A percentile compares a stretch with the other conserved stretches of the same genome.
phyloP scores from a whole-genome alignment of 2,329 filamentous ascomycete species.

The Hymenoscyphus infarciens region DNA sequence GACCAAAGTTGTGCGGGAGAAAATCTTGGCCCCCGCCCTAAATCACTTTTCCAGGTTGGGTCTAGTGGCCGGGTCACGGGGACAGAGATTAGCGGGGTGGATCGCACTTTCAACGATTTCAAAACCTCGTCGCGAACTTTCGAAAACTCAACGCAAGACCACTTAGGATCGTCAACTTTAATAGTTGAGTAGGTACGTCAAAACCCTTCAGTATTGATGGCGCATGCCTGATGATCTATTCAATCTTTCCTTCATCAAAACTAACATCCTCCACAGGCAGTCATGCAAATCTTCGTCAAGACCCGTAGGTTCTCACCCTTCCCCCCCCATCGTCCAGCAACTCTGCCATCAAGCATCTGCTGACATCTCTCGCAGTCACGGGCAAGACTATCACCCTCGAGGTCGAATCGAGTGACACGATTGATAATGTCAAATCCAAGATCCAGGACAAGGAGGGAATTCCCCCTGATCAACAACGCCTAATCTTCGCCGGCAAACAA shows the following conservation, averaged over 20 bases:
- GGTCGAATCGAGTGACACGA: constrained; percentile 99
- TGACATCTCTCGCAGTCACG: constrained; percentile 54
- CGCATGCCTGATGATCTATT: background rate
- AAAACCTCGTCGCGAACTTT: background rate
- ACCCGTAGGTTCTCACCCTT: constrained; percentile 43
- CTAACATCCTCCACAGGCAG: constrained; percentile 7
- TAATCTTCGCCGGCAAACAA: constrained; percentile 99
- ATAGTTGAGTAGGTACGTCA: no score
- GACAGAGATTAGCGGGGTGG: no score
- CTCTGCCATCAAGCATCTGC: background rate
- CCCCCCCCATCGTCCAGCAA: background rate
- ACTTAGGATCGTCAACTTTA: no score
- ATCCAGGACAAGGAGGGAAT: constrained; percentile 99
- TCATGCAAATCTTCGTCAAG: constrained; percentile 58
- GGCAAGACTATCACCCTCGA: constrained; percentile 99
- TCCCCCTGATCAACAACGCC: constrained; percentile 96
- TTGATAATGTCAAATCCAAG: constrained; percentile 99
- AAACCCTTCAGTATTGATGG: no score
- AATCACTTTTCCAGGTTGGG: no score
- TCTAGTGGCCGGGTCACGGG: no score
- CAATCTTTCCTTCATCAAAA: no score
- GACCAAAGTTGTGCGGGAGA: no score
- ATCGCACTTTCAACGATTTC: background rate
- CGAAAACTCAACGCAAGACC: no score
- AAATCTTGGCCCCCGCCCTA: no score